Evolutionary conservation across 306 rosid species (phyloP).

Genomic region (Glycine tomentella): DNA sequence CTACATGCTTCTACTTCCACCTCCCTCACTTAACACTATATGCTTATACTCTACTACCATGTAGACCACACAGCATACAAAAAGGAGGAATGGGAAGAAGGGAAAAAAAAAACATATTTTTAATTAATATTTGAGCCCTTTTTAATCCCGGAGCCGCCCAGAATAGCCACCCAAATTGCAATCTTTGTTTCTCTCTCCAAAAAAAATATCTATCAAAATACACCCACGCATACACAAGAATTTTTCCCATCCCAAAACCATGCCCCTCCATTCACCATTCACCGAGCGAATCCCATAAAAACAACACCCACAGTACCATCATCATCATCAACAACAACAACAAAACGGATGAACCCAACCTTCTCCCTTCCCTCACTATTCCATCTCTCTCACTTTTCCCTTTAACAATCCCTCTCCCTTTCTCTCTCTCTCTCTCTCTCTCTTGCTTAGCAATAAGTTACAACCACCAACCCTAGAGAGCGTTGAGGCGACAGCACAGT

Average conservation of each 20-base stretch:
- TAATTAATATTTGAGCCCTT: constrained; percentile 33
- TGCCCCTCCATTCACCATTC: constrained; percentile 60
- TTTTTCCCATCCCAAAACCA: constrained; percentile 2
- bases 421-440: background rate
- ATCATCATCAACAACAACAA: constrained; percentile 32
- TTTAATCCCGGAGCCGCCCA: constrained; percentile 84
- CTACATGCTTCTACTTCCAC: background rate
- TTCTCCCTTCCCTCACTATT: too few relatives aligned
- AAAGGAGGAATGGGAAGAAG: background rate
- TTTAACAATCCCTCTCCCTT: constrained; percentile 9
- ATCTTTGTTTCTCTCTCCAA: constrained; percentile 48
- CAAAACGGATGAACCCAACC: constrained; percentile 43
- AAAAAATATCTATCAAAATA: too few relatives aligned
- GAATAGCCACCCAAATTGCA: constrained; percentile 88
- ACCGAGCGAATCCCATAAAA: constrained; percentile 65
- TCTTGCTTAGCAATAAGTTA: background rate
- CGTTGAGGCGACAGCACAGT: background rate
- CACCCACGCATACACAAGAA: too few relatives aligned
- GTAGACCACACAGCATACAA: background rate
- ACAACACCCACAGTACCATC: constrained; percentile 52
- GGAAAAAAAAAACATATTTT: background rate
- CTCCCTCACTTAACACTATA: background rate
- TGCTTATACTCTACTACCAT: background rate
- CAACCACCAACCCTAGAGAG: constrained; percentile 51
- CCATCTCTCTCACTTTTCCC: constrained; percentile 28